phyloP scores from a whole-genome alignment of 257 asterid species.

The Penstemon newberryi region DNA sequence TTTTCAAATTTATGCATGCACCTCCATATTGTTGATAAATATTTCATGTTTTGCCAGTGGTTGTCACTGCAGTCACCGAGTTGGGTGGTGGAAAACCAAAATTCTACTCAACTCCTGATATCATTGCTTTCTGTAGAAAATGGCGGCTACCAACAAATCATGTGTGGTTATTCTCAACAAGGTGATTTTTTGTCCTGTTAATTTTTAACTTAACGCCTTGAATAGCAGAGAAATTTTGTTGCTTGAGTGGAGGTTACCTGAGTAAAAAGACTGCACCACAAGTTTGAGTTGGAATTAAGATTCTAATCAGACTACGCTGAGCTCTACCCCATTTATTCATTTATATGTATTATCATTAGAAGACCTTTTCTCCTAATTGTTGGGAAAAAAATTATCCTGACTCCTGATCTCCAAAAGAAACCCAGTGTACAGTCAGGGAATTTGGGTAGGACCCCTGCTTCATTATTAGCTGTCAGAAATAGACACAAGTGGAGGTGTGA shows the following conservation, averaged over 20 bases:
- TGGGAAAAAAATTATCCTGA: too few species aligned
- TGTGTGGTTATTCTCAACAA: slow-evolving; percentile 92
- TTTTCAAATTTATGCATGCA: slow-evolving; percentile 18
- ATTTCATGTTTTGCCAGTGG: slow-evolving; percentile 54
- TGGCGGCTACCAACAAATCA: slow-evolving; percentile 96
- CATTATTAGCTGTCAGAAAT: too few species aligned
- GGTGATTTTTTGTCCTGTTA: slow-evolving; percentile 45
- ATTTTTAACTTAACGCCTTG: background rate
- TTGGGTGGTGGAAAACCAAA: slow-evolving; percentile 90
- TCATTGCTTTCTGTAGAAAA: slow-evolving; percentile 83
- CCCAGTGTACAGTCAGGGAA: too few species aligned
- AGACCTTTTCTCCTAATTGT: too few species aligned
- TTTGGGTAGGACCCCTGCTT: too few species aligned
- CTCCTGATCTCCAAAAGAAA: too few species aligned
- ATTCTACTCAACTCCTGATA: slow-evolving; percentile 87
- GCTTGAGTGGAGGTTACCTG: background rate
- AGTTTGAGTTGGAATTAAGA: background rate
- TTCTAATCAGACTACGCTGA: background rate
- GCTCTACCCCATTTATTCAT: background rate
- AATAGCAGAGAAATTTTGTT: slow-evolving; percentile 13
- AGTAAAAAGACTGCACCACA: slow-evolving; percentile 1
- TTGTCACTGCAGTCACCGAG: slow-evolving; percentile 93
- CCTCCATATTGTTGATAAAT: slow-evolving; percentile 30
- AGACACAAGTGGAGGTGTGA: too few species aligned
- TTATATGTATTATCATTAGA: too few species aligned